phyloP scores from a whole-genome alignment of 2,329 filamentous ascomycete species.

The Cladophialophora carrionii region DNA sequence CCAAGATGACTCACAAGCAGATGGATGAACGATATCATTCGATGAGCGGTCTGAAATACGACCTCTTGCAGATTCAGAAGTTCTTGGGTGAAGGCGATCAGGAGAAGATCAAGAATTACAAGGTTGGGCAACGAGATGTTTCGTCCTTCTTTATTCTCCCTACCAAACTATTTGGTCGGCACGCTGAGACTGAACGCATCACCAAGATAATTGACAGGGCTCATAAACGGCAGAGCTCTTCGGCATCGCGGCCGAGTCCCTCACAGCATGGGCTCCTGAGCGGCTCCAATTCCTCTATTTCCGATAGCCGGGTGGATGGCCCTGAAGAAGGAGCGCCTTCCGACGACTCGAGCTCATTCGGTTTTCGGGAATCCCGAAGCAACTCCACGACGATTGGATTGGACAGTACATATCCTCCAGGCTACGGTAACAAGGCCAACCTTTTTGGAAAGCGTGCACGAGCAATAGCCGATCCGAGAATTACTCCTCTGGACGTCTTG shows the following conservation, averaged over 20 bases:
- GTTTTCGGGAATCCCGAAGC: slow-evolving; percentile 44
- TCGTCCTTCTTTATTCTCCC: slow-evolving; percentile 92
- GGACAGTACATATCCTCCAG: slow-evolving; percentile 26
- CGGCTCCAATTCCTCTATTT: slow-evolving; percentile 58
- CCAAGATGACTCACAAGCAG: slow-evolving; percentile 89
- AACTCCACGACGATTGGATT: slow-evolving; percentile 44
- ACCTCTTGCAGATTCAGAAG: slow-evolving; percentile 73
- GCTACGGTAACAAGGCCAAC: slow-evolving; percentile 21
- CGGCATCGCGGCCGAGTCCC: slow-evolving; percentile 41
- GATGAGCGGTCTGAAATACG: slow-evolving; percentile 80
- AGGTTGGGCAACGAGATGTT: slow-evolving; percentile 80
- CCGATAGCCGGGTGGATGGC: slow-evolving; percentile 56
- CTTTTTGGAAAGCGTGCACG: slow-evolving; percentile 27
- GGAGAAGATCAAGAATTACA: slow-evolving; percentile 70
- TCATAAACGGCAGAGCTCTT: slow-evolving; percentile 63
- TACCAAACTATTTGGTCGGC: slow-evolving; percentile 76
- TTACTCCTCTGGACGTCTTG: slow-evolving; percentile 30
- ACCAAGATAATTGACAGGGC: slow-evolving; percentile 76
- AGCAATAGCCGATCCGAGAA: slow-evolving; percentile 27
- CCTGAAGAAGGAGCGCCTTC: slow-evolving; percentile 59
- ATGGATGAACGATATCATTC: slow-evolving; percentile 89
- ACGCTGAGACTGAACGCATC: slow-evolving; percentile 70
- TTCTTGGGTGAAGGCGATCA: slow-evolving; percentile 75
- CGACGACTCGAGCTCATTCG: slow-evolving; percentile 54
- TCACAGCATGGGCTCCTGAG: slow-evolving; percentile 51